Base-by-base conservation (phyloP, 2,329 filamentous ascomycete genomes). In the Aaosphaeria pasadenensis region DNA sequence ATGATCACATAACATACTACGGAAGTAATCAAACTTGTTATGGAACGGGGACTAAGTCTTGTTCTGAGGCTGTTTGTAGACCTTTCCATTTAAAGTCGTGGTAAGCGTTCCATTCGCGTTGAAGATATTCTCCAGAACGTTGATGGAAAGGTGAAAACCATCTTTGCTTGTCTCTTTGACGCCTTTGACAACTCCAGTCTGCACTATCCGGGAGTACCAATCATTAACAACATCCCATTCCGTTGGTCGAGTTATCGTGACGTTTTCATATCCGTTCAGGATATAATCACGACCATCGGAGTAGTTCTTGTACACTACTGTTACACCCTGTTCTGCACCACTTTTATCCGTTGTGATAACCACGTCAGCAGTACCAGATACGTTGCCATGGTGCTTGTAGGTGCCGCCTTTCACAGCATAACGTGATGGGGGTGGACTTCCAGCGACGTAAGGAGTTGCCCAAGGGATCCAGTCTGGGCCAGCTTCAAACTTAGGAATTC, bases 141-240 rank as follows among this genome's bases (percentile, higher is more conserved):
- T 63, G 17, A 72, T 71, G 3, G 51, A 48, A 30, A 74, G 40
- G 44, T 72, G 67, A 31, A 74, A 73, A 2, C 71, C 71, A 4
- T 55, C 63, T 0, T 62, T 57, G 4, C 67, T 62, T 0, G 72
- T 75, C 42, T 59, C 67, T 57, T 74, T 75, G 1, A 62, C 71
- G 1, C 56, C 63, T 5, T 55, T 50, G 0, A 47, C 53, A 4
- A 48, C 49, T 0, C 71, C 71, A 1, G 56, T 70, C 11, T 66
- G 60, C 1, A 54, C 49, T 1, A 74, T 44, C 49, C 74, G 56
- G 1, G 73, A 75, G n/a, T 52, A 66, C 71, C 71, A 75, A 36
- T 70, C 6, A 53, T 11, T 41, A n/a, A 53, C 33, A 45, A 60
- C 63, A 31, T 60, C 31, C 11, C 58, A 61, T n/a, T 53, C n/a